phyloP scores from a whole-genome alignment of 2,329 filamentous ascomycete species.

The Aspergillus sojae region DNA sequence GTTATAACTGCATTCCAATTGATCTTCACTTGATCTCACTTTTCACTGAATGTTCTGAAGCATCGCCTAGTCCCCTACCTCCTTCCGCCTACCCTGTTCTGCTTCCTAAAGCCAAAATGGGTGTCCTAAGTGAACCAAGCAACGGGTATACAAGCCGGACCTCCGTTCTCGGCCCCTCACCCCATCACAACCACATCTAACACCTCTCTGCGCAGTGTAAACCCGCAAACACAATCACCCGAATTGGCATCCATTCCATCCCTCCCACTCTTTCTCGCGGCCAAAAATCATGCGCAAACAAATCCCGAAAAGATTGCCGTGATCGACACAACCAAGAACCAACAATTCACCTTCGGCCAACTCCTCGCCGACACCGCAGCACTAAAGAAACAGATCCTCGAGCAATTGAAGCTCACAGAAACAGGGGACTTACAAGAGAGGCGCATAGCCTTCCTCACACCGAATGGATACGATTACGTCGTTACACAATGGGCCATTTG shows the following conservation, averaged over 20 bases:
- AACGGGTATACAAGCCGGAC: background rate
- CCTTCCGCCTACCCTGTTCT: background rate
- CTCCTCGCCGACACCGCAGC: slow-evolving; percentile 42
- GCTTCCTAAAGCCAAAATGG: background rate
- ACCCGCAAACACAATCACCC: background rate
- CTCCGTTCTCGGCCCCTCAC: background rate
- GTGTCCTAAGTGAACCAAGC: background rate
- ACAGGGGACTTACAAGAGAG: slow-evolving; percentile 39
- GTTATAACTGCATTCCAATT: background rate
- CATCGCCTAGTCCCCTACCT: background rate
- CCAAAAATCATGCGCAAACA: slow-evolving; percentile 36
- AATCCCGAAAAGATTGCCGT: slow-evolving; percentile 41
- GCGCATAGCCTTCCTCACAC: slow-evolving; percentile 42
- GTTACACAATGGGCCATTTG: slow-evolving; percentile 48
- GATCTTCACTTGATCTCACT: background rate
- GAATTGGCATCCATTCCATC: slow-evolving; percentile 36
- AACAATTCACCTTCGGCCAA: slow-evolving; percentile 45
- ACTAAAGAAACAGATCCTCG: slow-evolving; percentile 40
- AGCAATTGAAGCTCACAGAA: slow-evolving; percentile 28
- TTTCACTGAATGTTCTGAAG: background rate
- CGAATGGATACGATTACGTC: slow-evolving; percentile 47
- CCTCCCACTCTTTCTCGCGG: slow-evolving; percentile 44
- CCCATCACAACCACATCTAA: background rate
- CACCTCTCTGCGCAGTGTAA: background rate
- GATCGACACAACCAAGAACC: slow-evolving; percentile 40